Evolutionary conservation across 108 stramenopile genomes (phyloP), one percentile per base, ranked within the genome.

Genomic region (Aurantiochytrium sp.): DNA sequence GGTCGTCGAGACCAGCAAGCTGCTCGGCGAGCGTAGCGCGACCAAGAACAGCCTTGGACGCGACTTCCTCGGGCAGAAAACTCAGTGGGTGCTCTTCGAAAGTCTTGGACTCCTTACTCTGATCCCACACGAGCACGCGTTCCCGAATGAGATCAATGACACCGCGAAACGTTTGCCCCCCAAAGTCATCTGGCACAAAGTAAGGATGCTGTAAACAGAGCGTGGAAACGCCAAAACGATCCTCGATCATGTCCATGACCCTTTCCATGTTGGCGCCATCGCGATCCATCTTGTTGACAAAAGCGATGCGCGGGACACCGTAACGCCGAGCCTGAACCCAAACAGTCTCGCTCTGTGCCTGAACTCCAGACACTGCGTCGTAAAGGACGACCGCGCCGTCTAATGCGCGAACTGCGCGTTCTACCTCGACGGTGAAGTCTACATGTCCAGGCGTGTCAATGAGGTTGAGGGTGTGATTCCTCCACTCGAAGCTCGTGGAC

Each of bases 371-470:
- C 53, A 98, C 99, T 3, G 97, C 97, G 92, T 99, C 99, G 10
- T 98, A 93, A 3, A 99, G 98, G 44, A 97, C 90, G 1, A 98
- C 96, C 10, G 97, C 98, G 8, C 98, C 98, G 93, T 99, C 99
- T 43, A 99, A 89, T 8, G 98, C 98, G 6, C 98, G 96, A 18
- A 98, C 95, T 87, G 95, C 94, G 58, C 99, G 96, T 93, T 96
- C 96, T 29, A 99, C 98, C 92, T 99, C 99, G 8, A 98, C 97
- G 43, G 95, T 95, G 87, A 99, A 99, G 88, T 99, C 99, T 5
- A 99, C 98, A 91, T 99, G 99, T 0, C 99, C 99, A 2, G 99
- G 99, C 25, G 98, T 99, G 94, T 99, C 98, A 87, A 99, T 98
- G 5, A 99, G 96, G 92, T 99, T 99, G 90, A 99, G 96, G 23